Evolutionary conservation across 1,284 basidiomycete species (phyloP).

Genomic region (Filobasidium uniguttulatum): DNA sequence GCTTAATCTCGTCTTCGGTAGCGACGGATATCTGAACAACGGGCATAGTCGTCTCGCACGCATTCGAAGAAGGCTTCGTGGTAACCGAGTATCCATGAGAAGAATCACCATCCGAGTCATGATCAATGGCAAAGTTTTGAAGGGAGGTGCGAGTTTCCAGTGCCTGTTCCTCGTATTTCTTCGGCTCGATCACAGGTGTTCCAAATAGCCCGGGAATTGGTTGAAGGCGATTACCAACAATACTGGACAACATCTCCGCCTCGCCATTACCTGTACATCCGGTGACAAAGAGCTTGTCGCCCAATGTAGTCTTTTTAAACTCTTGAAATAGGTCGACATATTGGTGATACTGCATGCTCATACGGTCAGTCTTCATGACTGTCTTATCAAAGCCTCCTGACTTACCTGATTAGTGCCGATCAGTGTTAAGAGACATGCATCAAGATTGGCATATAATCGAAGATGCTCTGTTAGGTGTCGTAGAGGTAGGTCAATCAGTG

Average conservation of each 20-base stretch:
- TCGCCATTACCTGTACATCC: background rate
- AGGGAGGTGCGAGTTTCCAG: too few relatives aligned
- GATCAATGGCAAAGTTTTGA: too few relatives aligned
- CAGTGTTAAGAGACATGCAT: background rate
- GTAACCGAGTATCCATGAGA: too few relatives aligned
- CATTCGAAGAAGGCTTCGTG: background rate
- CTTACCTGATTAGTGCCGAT: background rate
- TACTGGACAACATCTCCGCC: background rate
- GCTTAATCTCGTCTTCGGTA: background rate
- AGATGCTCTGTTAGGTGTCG: background rate
- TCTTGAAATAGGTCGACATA: slow-evolving; percentile 1
- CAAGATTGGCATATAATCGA: slow-evolving; percentile 2
- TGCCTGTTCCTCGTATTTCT: too few relatives aligned
- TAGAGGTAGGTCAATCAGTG: background rate
- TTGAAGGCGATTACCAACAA: background rate
- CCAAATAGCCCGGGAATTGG: slow-evolving; percentile 6
- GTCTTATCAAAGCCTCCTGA: background rate
- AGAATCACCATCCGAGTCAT: too few relatives aligned
- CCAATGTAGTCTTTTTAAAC: background rate
- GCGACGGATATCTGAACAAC: background rate
- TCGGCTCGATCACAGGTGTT: background rate
- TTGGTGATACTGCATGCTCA: background rate
- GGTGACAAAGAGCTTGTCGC: background rate
- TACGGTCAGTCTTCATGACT: background rate
- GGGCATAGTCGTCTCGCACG: background rate